Percentiles rank a stretch among this genome's conserved stretches.
phyloP scores from a whole-genome alignment of 176 grass and related monocot genomes.

The Areca catechu region DNA sequence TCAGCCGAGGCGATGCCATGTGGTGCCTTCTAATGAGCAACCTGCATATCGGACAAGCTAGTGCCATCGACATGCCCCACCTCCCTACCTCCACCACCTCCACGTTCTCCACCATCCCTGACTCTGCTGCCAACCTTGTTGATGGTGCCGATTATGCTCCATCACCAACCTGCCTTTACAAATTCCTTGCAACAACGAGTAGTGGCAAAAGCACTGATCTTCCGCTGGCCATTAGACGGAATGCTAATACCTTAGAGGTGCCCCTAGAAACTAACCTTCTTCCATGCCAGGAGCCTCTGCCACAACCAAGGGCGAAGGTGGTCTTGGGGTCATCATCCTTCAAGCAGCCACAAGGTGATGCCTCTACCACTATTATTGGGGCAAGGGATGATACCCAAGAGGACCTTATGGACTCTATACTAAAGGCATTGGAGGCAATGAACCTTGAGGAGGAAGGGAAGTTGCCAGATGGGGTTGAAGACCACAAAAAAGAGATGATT shows the following conservation, averaged over 20 bases:
- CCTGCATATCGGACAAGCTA: slow-evolving; percentile 66
- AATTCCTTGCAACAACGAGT: slow-evolving; percentile 16
- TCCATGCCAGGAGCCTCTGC: neutral
- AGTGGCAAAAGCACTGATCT: slow-evolving; percentile 4
- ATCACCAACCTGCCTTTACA: neutral
- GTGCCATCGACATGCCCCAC: slow-evolving; percentile 17
- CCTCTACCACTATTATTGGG: neutral
- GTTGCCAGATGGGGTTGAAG: slow-evolving; percentile 20
- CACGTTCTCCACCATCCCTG: neutral
- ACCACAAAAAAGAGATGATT: slow-evolving; percentile 55
- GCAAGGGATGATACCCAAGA: too few species aligned
- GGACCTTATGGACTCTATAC: slow-evolving; percentile 36
- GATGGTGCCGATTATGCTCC: slow-evolving; percentile 5
- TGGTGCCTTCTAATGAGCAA: slow-evolving; percentile 92
- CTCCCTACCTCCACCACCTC: neutral
- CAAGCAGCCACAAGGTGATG: slow-evolving; percentile 14
- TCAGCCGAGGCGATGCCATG: slow-evolving; percentile 80
- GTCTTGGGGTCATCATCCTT: too few species aligned
- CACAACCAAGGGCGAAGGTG: neutral
- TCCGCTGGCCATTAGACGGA: slow-evolving; percentile 9
- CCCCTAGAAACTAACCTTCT: neutral
- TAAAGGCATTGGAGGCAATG: slow-evolving; percentile 35
- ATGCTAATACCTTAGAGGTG: neutral
- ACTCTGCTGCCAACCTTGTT: neutral
- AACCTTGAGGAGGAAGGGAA: slow-evolving; percentile 39